Conservation (phyloP, 1,284 basidiomycete species). For the Rhodofomes roseus region DNA sequence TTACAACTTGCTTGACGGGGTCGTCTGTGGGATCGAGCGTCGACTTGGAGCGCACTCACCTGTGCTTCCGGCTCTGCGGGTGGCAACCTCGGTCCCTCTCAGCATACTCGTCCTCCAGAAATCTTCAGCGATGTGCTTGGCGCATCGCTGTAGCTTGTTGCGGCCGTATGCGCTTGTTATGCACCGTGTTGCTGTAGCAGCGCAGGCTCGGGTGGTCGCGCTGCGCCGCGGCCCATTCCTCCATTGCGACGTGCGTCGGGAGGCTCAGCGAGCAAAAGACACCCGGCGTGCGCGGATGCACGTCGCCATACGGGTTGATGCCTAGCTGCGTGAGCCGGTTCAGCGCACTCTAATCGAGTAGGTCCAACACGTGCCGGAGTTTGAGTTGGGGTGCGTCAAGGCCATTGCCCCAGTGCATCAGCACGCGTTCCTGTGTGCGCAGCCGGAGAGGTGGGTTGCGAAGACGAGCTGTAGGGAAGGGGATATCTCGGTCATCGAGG, state of each 20-base stretch:
- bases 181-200: background rate
- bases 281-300: background rate
- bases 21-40: too few relatives aligned
- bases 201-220: background rate
- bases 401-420: constrained; percentile 45
- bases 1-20: too few relatives aligned
- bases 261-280: constrained; percentile 14
- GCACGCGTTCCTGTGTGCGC: constrained; percentile 43
- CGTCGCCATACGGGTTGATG: constrained; percentile 19
- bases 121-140: too few relatives aligned
- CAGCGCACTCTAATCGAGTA: constrained; percentile 33
- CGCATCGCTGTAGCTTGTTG: too few relatives aligned
- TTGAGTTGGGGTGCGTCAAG: constrained; percentile 50
- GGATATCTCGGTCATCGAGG: background rate
- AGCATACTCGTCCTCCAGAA: too few relatives aligned
- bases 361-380: constrained; percentile 52
- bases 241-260: constrained; percentile 6
- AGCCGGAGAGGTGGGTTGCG: constrained; percentile 1
- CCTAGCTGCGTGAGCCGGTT: constrained; percentile 8
- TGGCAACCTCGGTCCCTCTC: too few relatives aligned
- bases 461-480: background rate
- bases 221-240: constrained; percentile 1
- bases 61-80: too few relatives aligned
- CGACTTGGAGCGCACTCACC: too few relatives aligned
- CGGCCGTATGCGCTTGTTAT: too few relatives aligned